Conservation (phyloP, 2,329 filamentous ascomycete species). For the Exserohilum turcica region DNA sequence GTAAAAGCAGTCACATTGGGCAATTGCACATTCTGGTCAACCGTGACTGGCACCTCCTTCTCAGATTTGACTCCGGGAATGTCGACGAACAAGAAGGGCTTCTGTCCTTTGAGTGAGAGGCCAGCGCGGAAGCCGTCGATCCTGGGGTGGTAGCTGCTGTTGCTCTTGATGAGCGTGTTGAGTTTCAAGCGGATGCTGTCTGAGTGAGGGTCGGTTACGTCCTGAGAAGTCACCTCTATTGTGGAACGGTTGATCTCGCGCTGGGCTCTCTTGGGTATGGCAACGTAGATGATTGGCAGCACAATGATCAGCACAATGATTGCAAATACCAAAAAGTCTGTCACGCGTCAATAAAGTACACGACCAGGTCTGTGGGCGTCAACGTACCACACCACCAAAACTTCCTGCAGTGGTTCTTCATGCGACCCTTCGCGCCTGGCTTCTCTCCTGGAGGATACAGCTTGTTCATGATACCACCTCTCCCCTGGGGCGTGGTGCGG, state of each 20-base stretch:
- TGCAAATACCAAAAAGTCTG: conserved; percentile 56
- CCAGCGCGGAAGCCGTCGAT: conserved; percentile 60
- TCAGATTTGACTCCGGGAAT: conserved; percentile 54
- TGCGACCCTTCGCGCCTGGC: conserved; percentile 36
- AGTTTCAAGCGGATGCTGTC: conserved; percentile 57
- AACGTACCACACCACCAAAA: conserved; percentile 49
- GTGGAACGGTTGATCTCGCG: conserved; percentile 58
- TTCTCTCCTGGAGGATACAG: conserved; percentile 42
- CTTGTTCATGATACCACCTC: conserved; percentile 40
- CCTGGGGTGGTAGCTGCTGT: conserved; percentile 59
- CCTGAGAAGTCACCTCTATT: conserved; percentile 57
- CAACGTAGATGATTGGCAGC: conserved; percentile 63
- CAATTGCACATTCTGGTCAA: conserved; percentile 55
- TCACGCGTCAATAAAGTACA: conserved; percentile 5
- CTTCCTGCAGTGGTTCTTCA: conserved; percentile 46
- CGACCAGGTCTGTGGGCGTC: background rate
- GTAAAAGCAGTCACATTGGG: conserved; percentile 53
- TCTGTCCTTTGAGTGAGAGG: conserved; percentile 53
- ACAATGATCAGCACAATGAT: conserved; percentile 61
- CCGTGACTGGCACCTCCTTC: conserved; percentile 49
- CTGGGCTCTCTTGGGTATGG: conserved; percentile 63
- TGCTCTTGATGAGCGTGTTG: conserved; percentile 53
- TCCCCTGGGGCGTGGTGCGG: conserved; percentile 25
- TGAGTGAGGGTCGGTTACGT: conserved; percentile 57
- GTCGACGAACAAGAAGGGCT: conserved; percentile 52